Percentiles rank a stretch among this genome's conserved stretches.
phyloP scores from a whole-genome alignment of 2,329 filamentous ascomycete species.

The Pyricularia pennisetigena region DNA sequence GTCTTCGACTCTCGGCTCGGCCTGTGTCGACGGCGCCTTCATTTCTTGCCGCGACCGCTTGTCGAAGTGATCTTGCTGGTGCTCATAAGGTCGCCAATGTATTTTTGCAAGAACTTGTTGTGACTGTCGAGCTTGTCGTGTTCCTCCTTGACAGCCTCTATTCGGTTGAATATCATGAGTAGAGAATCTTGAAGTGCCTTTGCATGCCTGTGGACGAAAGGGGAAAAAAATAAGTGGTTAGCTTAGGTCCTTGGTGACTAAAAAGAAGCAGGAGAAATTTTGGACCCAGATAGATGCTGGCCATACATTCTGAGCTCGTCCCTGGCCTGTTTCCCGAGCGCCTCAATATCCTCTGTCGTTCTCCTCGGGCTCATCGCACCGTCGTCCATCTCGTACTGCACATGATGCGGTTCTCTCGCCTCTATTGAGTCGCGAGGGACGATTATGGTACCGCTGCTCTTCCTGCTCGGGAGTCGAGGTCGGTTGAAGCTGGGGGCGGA shows the following conservation, averaged over 20 bases:
- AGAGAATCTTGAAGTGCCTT: constrained; percentile 83
- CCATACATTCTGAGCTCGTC: constrained; percentile 51
- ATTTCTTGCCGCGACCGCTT: constrained; percentile 41
- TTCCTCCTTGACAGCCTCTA: constrained; percentile 88
- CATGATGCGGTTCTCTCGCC: constrained; percentile 61
- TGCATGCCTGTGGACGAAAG: constrained; percentile 61
- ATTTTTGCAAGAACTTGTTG: constrained; percentile 96
- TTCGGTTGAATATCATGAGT: constrained; percentile 80
- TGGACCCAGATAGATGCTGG: not conserved
- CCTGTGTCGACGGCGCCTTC: constrained; percentile 11
- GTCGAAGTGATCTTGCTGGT: constrained; percentile 63
- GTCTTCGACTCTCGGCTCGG: not conserved
- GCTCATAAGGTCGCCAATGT: constrained; percentile 92
- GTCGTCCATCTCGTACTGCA: constrained; percentile 75
- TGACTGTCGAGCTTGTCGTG: constrained; percentile 95
- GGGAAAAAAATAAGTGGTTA: not conserved
- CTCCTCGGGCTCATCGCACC: constrained; percentile 91
- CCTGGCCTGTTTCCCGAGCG: constrained; percentile 73
- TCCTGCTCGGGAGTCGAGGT: constrained; percentile 61
- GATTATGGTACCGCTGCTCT: constrained; percentile 75
- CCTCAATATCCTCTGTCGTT: constrained; percentile 84
- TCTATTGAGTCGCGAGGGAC: constrained; percentile 63
- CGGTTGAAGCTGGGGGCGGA: constrained; percentile 45
- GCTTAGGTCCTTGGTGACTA: constrained; percentile 6
- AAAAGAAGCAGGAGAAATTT: not conserved